Evolutionary conservation across 208 protist genomes (phyloP), one percentile per base, ranked within the genome.

Genomic region (Trypanosoma platydactyli): DNA sequence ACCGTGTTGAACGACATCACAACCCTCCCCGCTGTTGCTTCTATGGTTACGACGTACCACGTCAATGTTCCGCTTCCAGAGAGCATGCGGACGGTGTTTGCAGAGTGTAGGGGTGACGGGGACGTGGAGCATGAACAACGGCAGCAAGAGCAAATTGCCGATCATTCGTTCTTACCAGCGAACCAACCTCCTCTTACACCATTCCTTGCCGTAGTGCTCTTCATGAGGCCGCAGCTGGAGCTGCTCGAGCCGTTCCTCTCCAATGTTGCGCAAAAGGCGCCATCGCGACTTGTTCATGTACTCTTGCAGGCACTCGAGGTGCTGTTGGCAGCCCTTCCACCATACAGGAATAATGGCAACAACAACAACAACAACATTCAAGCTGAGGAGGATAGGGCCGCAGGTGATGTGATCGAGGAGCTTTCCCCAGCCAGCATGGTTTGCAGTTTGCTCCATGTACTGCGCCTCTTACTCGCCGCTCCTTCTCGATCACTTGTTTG

Each of bases 251-350:
- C 41, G 25, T 75, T 75, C 29, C 46, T 75, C 18, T 75, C 40
- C 18, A 75, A 68, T 64, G 62, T 75, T 35, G 69, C 69, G 15
- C 69, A 75, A 52, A 75, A 68, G 33, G 60, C 62, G 3, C 69
- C 69, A 16, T 68, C 69, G 33, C 61, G 55, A 46, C 33, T 75
- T 20, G 35, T 42, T 11, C 69, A 64, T 2, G 29, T 75, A 11
- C 1, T 75, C 3, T 38, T 68, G 27, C 60, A 68, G 13, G 35
- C 61, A 24, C 54, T 75, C 35, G 69, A 63, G 29, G 60, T 49
- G 0, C 45, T 67, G 44, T 41, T 75, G 27, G 42, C 13, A 12
- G 24, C 35, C 15, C 9, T 45, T n/a, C n/a, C 40, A 0, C 35
- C n/a, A n/a, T n/a, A n/a, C n/a, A n/a, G 12, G 0, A 7, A 15